A percentile compares a stretch with the other conserved stretches of the same genome.
phyloP scores from a whole-genome alignment of 2,329 filamentous ascomycete species.

The Epichloe coenophiala region DNA sequence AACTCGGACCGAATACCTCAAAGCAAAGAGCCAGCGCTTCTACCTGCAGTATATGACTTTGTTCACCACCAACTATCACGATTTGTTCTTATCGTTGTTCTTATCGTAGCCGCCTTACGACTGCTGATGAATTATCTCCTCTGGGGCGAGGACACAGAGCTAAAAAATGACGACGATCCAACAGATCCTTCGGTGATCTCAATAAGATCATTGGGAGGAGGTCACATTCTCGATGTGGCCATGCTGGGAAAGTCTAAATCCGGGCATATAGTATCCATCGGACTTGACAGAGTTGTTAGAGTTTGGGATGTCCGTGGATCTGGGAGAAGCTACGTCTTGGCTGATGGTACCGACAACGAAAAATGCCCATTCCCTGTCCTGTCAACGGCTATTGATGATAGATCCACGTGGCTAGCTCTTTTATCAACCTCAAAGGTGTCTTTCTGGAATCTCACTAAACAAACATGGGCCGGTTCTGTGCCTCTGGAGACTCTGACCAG shows the following conservation, averaged over 20 bases:
- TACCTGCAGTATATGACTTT: slow-evolving; percentile 47
- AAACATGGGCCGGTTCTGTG: slow-evolving; percentile 41
- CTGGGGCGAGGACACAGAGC: slow-evolving; percentile 44
- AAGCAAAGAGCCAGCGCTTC: slow-evolving; percentile 21
- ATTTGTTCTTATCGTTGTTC: slow-evolving; percentile 49
- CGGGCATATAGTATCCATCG: slow-evolving; percentile 55
- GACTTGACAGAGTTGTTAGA: slow-evolving; percentile 54
- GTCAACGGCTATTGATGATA: slow-evolving; percentile 50
- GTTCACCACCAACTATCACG: slow-evolving; percentile 42
- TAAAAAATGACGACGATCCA: slow-evolving; percentile 29
- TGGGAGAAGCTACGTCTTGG: slow-evolving; percentile 26
- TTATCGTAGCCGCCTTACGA: slow-evolving; percentile 50
- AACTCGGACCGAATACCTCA: slow-evolving; percentile 52
- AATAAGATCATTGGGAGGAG: slow-evolving; percentile 45
- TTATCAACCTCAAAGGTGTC: slow-evolving; percentile 40
- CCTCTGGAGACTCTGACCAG: slow-evolving; percentile 38
- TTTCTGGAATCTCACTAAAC: slow-evolving; percentile 50
- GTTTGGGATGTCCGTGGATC: slow-evolving; percentile 48
- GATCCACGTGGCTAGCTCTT: slow-evolving; percentile 52
- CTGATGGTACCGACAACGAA: slow-evolving; percentile 25
- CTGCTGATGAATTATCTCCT: slow-evolving; percentile 63
- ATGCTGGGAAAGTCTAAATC: slow-evolving; percentile 48
- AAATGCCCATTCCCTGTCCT: slow-evolving; percentile 44
- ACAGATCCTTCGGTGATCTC: slow-evolving; percentile 38
- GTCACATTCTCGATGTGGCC: slow-evolving; percentile 57